Evolutionary conservation across 352 stramenopile species (phyloP), one percentile per base, ranked within the genome.

Genomic region (Elongisporangium undulatum): DNA sequence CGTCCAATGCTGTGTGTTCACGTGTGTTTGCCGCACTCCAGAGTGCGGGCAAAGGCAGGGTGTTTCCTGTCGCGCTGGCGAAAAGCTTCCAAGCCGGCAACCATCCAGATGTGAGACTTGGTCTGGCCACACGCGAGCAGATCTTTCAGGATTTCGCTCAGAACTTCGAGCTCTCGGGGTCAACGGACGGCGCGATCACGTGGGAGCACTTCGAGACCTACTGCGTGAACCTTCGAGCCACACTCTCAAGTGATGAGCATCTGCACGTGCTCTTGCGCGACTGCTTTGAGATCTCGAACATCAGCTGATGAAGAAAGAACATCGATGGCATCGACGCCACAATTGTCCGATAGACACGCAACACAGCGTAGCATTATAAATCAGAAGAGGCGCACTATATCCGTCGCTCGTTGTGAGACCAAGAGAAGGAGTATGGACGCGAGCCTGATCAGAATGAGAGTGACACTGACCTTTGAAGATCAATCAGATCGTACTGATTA

Each of bases 111-210:
- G 83, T 91, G 24, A 61, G 73, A 51, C 68, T 90, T 1, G 83
- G 83, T 0, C 65, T 85, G 0, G 49, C 55, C 5, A 57, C 66
- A 0, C 63, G 67, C 0, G 68, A 68, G 1, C 59, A 79, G 1
- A 72, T 82, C 4, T 93, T 90, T 62, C 76, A 89, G 55, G 80
- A 90, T 56, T 92, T 92, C 64, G 82, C 82, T 0, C 38, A 69
- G 34, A 86, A 72, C 61, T 79, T 92, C 50, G 82, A 92, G 56
- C 55, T 92, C 49, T 70, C 80, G 9, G 66, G 68, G 5, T 51
- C 50, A 1, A 51, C 65, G 3, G 72, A 85, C 50, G 77, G 77
- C 55, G 56, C 64, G 13, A 65, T 92, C 4, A 29, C 67, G 26
- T 72, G 85, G 49, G 78, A 89, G 56, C 76, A 86, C 63, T 87